Conservation (phyloP, 352 stramenopile genomes). For the Phytophthora sp. region DNA sequence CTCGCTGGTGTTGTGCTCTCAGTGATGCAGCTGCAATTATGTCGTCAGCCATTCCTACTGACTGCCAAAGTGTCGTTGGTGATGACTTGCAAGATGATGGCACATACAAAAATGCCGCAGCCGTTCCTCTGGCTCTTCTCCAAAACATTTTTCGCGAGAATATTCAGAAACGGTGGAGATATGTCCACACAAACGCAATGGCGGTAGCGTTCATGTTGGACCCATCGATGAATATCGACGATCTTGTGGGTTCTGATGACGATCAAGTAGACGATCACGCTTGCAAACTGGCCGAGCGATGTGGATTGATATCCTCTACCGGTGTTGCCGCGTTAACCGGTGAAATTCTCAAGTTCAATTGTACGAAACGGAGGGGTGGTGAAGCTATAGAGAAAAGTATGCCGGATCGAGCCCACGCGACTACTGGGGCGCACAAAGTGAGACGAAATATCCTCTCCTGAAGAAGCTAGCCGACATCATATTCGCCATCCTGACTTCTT, state of each 20-base stretch:
- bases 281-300: conserved; percentile 1
- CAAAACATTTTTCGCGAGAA: conserved; percentile 12
- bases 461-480: conserved; percentile 14
- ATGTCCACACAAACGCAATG: conserved; percentile 25
- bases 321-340: neutral
- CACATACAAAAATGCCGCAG: neutral
- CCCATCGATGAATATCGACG: conserved; percentile 6
- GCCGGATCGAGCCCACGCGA: neutral
- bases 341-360: conserved; percentile 11
- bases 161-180: conserved; percentile 7
- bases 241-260: conserved; percentile 13
- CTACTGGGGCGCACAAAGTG: neutral
- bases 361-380: conserved; percentile 7
- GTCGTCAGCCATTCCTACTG: neutral
- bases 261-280: conserved; percentile 11
- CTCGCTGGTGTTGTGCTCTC: neutral
- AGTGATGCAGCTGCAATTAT: neutral
- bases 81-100: neutral
- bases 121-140: conserved; percentile 3
- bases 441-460: conserved; percentile 2
- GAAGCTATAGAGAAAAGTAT: conserved; percentile 9
- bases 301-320: neutral
- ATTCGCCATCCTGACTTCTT: conserved; percentile 11
- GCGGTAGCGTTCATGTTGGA: conserved; percentile 3
- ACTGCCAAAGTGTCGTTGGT: neutral